phyloP scores from a whole-genome alignment of 176 grass and related monocot species.

The Pharus latifolius region DNA sequence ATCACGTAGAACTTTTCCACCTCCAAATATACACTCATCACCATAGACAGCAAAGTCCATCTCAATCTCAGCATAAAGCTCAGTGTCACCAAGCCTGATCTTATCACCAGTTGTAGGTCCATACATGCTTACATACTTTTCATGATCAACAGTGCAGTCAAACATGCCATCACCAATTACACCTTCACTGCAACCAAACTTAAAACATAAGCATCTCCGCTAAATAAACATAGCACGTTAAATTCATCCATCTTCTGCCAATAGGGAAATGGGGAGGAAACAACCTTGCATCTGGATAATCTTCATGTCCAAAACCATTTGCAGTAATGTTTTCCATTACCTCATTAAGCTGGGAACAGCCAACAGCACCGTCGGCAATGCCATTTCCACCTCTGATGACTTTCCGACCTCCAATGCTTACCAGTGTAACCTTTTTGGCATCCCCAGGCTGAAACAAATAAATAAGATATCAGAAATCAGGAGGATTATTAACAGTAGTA shows the following conservation, averaged over 20 bases:
- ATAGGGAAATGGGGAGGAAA: background rate
- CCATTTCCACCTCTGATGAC: slow-evolving; percentile 88
- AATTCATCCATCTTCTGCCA: background rate
- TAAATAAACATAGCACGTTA: background rate
- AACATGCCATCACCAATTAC: slow-evolving; percentile 55
- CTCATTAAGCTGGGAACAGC: slow-evolving; percentile 35
- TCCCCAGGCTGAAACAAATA: slow-evolving; percentile 67
- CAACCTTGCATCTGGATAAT: slow-evolving; percentile 66
- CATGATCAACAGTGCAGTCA: slow-evolving; percentile 46
- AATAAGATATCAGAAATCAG: background rate
- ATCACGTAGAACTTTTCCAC: slow-evolving; percentile 89
- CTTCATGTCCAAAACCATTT: slow-evolving; percentile 68
- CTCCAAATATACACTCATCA: slow-evolving; percentile 97
- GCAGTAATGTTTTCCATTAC: slow-evolving; percentile 50
- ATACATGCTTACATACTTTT: slow-evolving; percentile 94
- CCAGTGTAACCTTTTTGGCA: slow-evolving; percentile 76
- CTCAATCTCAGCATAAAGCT: slow-evolving; percentile 90
- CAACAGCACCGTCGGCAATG: slow-evolving; percentile 67
- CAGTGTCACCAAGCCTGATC: slow-evolving; percentile 86
- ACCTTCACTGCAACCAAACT: slow-evolving; percentile 62
- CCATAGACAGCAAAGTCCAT: slow-evolving; percentile 81
- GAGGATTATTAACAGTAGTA: background rate
- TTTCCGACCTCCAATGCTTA: slow-evolving; percentile 74
- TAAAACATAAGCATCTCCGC: slow-evolving; percentile 9
- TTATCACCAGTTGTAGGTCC: slow-evolving; percentile 93